These are phyloP conservation scores for Erucastrum elatum DNA, from an alignment of 345 rosid species.

Conservation along the genomic window DNA sequence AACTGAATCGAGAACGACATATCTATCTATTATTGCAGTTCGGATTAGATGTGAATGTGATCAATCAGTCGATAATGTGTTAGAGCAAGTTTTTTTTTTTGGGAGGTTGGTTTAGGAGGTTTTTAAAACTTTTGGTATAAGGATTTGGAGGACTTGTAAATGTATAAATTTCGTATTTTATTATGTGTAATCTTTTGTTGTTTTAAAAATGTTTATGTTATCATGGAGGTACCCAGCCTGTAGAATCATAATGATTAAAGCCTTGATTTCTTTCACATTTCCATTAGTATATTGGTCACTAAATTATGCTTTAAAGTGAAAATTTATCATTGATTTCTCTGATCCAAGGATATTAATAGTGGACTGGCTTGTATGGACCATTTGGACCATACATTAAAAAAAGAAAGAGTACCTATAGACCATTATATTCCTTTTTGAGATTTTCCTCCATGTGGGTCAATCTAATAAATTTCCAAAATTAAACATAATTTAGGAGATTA, in stretches of 20 bases:
- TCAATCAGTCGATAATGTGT: slow-evolving; percentile 6
- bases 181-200: slow-evolving; percentile 9
- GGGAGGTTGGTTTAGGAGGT: slow-evolving; percentile 26
- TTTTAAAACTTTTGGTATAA: slow-evolving; percentile 33
- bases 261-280: slow-evolving; percentile 26
- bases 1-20: no score
- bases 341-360: slow-evolving; percentile 32
- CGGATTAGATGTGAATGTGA: slow-evolving; percentile 10
- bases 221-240: slow-evolving; percentile 29
- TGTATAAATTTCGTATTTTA: slow-evolving; percentile 35
- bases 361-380: slow-evolving; percentile 20
- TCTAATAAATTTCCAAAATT: neutral
- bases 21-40: no score
- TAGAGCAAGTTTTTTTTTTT: slow-evolving; percentile 9
- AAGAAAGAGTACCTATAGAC: no score
- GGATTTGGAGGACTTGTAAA: slow-evolving; percentile 29
- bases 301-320: slow-evolving; percentile 21
- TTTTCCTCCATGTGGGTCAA: neutral
- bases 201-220: slow-evolving; percentile 17
- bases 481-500: neutral
- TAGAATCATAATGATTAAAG: slow-evolving; percentile 39
- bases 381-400: slow-evolving; percentile 26
- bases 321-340: slow-evolving; percentile 31
- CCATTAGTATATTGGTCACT: slow-evolving; percentile 30
- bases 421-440: no score